Evolutionary conservation across 352 stramenopile genomes (phyloP).

Genomic region (Phytophthora podocarpi): DNA sequence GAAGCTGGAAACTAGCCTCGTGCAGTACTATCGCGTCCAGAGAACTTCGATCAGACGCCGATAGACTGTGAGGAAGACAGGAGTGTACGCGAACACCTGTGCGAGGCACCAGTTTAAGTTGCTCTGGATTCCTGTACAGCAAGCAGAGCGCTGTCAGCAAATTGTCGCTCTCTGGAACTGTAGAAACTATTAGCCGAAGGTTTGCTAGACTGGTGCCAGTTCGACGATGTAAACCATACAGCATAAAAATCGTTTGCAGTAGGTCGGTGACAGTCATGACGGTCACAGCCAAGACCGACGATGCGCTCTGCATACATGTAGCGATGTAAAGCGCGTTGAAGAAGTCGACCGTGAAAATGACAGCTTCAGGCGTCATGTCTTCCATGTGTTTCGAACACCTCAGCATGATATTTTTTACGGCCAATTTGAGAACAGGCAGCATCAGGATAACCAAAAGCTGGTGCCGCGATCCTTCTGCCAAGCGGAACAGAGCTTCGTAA

Average conservation of each 20-base stretch:
- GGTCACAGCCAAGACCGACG: neutral
- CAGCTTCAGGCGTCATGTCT: constrained; percentile 19
- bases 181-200: neutral
- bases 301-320: constrained; percentile 20
- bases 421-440: constrained; percentile 3
- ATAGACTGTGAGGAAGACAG: constrained; percentile 3
- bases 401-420: constrained; percentile 11
- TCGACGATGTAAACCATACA: constrained; percentile 8
- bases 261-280: constrained; percentile 14
- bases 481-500: constrained; percentile 12
- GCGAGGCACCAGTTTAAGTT: neutral
- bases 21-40: too few species aligned
- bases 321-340: constrained; percentile 30
- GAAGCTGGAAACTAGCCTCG: too few species aligned
- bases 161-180: neutral
- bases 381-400: constrained; percentile 8
- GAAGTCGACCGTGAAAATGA: constrained; percentile 28
- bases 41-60: too few species aligned
- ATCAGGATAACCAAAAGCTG: constrained; percentile 15
- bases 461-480: constrained; percentile 1
- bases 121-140: constrained; percentile 4
- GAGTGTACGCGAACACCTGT: neutral
- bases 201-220: neutral
- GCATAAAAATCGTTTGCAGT: constrained; percentile 2
- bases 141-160: neutral